phyloP scores from a whole-genome alignment of 768 basidiomycete genomes.

The Russula sp. region DNA sequence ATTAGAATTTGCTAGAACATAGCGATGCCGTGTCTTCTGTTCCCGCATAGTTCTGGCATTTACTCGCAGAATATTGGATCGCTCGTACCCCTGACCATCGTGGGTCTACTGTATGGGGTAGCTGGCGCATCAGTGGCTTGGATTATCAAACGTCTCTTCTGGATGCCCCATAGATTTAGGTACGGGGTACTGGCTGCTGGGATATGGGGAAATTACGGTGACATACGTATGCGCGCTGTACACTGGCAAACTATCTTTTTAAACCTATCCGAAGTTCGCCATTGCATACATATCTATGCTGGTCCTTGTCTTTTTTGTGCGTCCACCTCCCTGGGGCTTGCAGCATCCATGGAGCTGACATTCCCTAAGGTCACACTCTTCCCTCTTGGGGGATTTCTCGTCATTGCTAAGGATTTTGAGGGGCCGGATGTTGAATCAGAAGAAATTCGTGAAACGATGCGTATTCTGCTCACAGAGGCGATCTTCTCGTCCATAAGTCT shows the following conservation, averaged over 20 bases:
- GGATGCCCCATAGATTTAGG: constrained; percentile 73
- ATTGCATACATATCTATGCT: constrained; percentile 64
- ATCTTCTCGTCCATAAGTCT: neutral
- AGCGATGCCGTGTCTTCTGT: constrained; percentile 56
- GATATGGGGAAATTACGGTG: constrained; percentile 63
- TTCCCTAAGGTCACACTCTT: constrained; percentile 54
- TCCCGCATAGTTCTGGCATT: constrained; percentile 69
- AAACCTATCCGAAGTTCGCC: constrained; percentile 32
- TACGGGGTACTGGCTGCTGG: constrained; percentile 66
- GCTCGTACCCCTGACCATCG: constrained; percentile 55
- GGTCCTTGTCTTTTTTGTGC: constrained; percentile 53
- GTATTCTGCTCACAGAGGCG: constrained; percentile 25
- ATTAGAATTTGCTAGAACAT: constrained; percentile 39
- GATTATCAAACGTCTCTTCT: constrained; percentile 56
- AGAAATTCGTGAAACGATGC: constrained; percentile 45
- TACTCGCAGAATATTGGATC: constrained; percentile 48
- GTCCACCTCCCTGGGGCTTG: constrained; percentile 18
- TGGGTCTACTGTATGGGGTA: constrained; percentile 54
- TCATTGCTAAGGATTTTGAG: constrained; percentile 58
- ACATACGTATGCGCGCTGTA: constrained; percentile 48
- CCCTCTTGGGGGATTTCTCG: constrained; percentile 50
- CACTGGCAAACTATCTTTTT: neutral
- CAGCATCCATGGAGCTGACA: neutral
- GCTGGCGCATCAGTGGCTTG: constrained; percentile 51
- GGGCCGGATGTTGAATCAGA: constrained; percentile 59